These are phyloP conservation scores for Escovopsis weberi DNA, from an alignment of 2,329 filamentous ascomycete species.

Conservation along the genomic window DNA sequence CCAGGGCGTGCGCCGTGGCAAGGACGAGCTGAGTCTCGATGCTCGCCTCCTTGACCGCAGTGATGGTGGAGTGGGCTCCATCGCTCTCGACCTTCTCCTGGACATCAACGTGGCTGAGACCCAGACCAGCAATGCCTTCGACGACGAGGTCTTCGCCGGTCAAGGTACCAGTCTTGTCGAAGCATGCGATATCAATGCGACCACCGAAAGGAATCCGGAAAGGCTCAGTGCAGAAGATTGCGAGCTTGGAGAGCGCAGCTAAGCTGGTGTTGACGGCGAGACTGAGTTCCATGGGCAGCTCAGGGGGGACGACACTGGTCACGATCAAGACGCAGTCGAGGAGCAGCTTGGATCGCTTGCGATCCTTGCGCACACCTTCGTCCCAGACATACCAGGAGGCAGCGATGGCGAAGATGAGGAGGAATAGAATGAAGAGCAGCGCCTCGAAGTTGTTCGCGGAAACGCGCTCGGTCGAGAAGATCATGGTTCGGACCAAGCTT, in stretches of 20 bases:
- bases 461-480: slow-evolving; percentile 95
- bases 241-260: slow-evolving; percentile 83
- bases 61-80: slow-evolving; percentile 70
- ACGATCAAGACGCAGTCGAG: slow-evolving; percentile 96
- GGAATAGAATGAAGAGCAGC: slow-evolving; percentile 92
- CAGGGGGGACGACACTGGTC: slow-evolving; percentile 94
- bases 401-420: slow-evolving; percentile 88
- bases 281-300: slow-evolving; percentile 95
- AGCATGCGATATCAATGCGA: slow-evolving; percentile 90
- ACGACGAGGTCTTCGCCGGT: slow-evolving; percentile 95
- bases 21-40: slow-evolving; percentile 84
- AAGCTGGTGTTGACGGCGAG: slow-evolving; percentile 95
- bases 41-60: slow-evolving; percentile 52
- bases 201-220: slow-evolving; percentile 97
- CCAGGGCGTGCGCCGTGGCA: slow-evolving; percentile 86
- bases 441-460: slow-evolving; percentile 98
- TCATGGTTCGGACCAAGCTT: slow-evolving; percentile 96
- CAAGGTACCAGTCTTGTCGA: slow-evolving; percentile 95
- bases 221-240: slow-evolving; percentile 97
- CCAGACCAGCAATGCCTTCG: slow-evolving; percentile 85
- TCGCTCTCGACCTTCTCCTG: slow-evolving; percentile 54
- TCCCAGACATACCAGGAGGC: slow-evolving; percentile 99
- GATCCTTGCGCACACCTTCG: slow-evolving; percentile 84
- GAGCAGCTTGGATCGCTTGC: slow-evolving; percentile 92
- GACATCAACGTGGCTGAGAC: slow-evolving; percentile 52